Evolutionary conservation across 1,139 yeast genomes (phyloP).

Genomic region (Candida sp.): DNA sequence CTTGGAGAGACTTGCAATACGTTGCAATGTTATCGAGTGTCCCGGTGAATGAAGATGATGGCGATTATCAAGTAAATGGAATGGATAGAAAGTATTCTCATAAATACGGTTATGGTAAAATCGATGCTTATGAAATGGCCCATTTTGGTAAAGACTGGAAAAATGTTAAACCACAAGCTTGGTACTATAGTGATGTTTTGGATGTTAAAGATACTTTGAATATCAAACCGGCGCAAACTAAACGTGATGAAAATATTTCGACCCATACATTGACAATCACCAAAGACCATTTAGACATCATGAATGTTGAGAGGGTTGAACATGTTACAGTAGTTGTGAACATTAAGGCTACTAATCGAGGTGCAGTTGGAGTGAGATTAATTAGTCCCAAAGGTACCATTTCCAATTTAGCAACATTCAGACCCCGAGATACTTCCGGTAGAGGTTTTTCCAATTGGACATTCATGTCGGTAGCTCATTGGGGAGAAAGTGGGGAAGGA

Average conservation of each 20-base stretch:
- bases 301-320: conserved; percentile 72
- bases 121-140: conserved; percentile 80
- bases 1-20: conserved; percentile 97
- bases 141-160: conserved; percentile 75
- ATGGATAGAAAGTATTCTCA: conserved; percentile 75
- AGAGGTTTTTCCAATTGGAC: conserved; percentile 82
- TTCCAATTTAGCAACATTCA: conserved; percentile 73
- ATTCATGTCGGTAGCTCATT: conserved; percentile 97
- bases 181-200: conserved; percentile 56
- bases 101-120: conserved; percentile 87
- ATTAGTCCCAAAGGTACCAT: conserved; percentile 72
- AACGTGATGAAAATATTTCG: conserved; percentile 21
- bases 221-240: conserved; percentile 9
- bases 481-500: conserved; percentile 89
- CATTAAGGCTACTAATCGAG: conserved; percentile 64
- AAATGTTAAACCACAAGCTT: conserved; percentile 86
- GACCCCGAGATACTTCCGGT: conserved; percentile 54
- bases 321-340: conserved; percentile 84
- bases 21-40: conserved; percentile 71
- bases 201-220: conserved; percentile 25
- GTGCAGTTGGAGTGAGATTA: conserved; percentile 63
- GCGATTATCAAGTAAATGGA: conserved; percentile 62
- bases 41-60: conserved; percentile 66
- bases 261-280: conserved; percentile 47
- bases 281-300: conserved; percentile 43